Evolutionary conservation across 2,329 filamentous ascomycete species (phyloP).

Genomic region (Verticillium tricorpus): DNA sequence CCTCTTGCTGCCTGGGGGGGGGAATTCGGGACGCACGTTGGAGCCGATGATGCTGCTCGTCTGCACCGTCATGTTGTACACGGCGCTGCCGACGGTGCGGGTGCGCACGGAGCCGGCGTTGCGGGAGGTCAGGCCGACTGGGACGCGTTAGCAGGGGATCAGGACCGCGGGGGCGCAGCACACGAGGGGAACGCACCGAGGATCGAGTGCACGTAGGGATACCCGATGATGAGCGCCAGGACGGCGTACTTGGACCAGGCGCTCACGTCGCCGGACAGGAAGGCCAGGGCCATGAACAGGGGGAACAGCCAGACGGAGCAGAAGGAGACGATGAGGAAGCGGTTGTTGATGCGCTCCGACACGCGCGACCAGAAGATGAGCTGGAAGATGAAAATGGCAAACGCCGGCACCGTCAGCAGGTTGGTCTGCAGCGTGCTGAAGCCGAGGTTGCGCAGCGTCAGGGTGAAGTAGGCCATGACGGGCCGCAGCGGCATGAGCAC

Average conservation of each 20-base stretch:
- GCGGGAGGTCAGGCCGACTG: constrained; percentile 55
- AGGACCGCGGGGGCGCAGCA: not conserved
- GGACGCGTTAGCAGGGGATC: constrained; percentile 18
- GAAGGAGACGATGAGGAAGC: constrained; percentile 19
- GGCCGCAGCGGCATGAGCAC: constrained; percentile 19
- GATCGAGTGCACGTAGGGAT: constrained; percentile 38
- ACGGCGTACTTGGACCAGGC: constrained; percentile 43
- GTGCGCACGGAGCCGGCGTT: constrained; percentile 61
- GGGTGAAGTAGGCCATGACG: constrained; percentile 38
- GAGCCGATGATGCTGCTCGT: constrained; percentile 35
- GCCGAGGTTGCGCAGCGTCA: constrained; percentile 42
- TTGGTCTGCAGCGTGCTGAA: constrained; percentile 51
- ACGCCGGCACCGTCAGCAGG: constrained; percentile 40
- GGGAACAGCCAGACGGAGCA: constrained; percentile 48
- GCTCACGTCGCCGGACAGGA: constrained; percentile 26
- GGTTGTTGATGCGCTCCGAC: constrained; percentile 37
- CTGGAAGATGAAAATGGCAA: constrained; percentile 25
- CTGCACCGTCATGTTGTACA: constrained; percentile 56
- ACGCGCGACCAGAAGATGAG: constrained; percentile 38
- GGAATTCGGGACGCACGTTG: constrained; percentile 22
- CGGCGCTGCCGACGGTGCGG: constrained; percentile 53
- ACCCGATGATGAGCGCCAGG: constrained; percentile 38
- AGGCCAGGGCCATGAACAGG: constrained; percentile 39
- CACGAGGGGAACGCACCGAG: constrained; percentile 16
- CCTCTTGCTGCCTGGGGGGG: not conserved